Base-by-base conservation (phyloP, 371 early-diverging fungal species). In the Mortierella sp. region DNA sequence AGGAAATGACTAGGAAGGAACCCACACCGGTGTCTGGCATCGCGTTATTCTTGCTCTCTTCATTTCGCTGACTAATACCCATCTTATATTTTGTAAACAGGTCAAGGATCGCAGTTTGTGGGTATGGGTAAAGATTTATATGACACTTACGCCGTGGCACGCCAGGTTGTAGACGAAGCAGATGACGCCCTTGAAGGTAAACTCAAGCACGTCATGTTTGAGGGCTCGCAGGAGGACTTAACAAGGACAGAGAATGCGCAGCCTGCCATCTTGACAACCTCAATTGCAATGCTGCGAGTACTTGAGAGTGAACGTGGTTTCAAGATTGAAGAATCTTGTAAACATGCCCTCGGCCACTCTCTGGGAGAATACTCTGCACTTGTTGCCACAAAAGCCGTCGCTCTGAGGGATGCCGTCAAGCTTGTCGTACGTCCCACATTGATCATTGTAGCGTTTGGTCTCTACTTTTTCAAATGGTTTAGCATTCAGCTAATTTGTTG, bases 81-180 rank as follows among this genome's bases (percentile, higher is more conserved):
- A 5, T 43, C 43, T 11, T 35, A 35, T 35, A 16, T 43, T 43
- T 43, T 49, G n/a, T 10, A 55, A 28, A 58, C 85, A 86, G 96
- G 96, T 22, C 96, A 96, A 76, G 96, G 96, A 30, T 93, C 96
- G 10, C 96, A 96, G 84, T 93, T 88, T 83, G 90, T 96, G 54
- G 97, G 98, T 59, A 98, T 98, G 98, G 97, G 96, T 22, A 88
- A 89, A 77, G 97, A 97, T 84, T 85, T 98, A n/a, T 95, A 93
- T 64, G 87, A 91, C 28, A 84, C 87, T 32, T 97, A 90, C 68
- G 73, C 91, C 5, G 91, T 90, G 3, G 95, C 97, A 14, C 92
- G 91, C 49, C 88, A 87, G 28, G 94, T 95, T 0, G 94, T 97
- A 73, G 96, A 97, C 63, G 96, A 97, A 81, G 96, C 92, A 24